A percentile compares a stretch with the other conserved stretches of the same genome.
phyloP scores from a whole-genome alignment of 2,329 filamentous ascomycete species.

The Fusarium piperis region DNA sequence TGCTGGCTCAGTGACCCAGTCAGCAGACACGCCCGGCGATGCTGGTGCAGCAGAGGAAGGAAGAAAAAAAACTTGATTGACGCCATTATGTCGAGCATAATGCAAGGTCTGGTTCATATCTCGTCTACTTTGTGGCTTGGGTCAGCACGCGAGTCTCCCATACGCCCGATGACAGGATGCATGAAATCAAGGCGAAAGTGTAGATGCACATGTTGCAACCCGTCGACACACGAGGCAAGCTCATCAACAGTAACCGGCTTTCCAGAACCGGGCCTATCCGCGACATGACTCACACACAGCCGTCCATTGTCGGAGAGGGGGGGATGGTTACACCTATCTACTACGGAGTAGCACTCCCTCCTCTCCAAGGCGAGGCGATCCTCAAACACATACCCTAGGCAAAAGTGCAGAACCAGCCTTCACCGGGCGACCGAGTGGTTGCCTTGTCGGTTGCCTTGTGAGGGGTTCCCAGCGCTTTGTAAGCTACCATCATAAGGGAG shows the following conservation, averaged over 20 bases:
- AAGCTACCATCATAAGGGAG: neutral
- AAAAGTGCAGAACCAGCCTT: neutral
- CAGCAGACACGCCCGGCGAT: constrained; percentile 11
- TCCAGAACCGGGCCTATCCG: neutral
- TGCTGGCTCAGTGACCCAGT: constrained; percentile 11
- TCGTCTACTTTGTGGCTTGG: constrained; percentile 15
- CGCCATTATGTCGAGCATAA: neutral
- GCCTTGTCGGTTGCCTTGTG: constrained; percentile 4
- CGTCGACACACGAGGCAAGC: neutral
- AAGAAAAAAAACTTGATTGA: neutral
- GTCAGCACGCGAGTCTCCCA: constrained; percentile 6
- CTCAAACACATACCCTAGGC: neutral
- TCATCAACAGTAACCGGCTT: neutral
- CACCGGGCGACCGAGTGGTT: neutral
- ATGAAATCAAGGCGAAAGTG: constrained; percentile 26
- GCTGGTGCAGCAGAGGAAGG: neutral
- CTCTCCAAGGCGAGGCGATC: neutral
- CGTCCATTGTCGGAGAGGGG: neutral
- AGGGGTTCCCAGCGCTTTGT: neutral
- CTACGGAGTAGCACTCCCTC: neutral
- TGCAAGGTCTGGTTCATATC: constrained; percentile 7
- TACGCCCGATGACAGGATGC: constrained; percentile 12
- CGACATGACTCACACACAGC: neutral
- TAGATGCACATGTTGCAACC: constrained; percentile 1
- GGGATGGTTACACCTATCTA: neutral